Percentiles rank a stretch among this genome's conserved stretches.
Conservation (phyloP, 2,329 filamentous ascomycete genomes). For the Fusarium sp. region DNA sequence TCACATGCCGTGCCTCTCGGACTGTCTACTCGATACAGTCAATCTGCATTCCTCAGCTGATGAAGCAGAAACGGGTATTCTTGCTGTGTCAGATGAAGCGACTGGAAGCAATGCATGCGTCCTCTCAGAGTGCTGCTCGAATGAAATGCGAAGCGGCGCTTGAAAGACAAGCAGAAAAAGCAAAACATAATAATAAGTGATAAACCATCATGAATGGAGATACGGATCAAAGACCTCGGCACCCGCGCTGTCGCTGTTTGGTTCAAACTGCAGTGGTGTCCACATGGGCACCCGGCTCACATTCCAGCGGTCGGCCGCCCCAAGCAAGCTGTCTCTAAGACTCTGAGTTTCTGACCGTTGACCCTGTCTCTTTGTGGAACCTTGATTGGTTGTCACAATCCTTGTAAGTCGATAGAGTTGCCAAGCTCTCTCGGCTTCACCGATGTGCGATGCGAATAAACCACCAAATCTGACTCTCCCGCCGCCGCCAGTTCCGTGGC, state of each 20-base stretch:
- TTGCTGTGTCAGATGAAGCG: constrained; percentile 10
- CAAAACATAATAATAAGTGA: constrained; percentile 12
- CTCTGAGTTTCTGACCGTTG: constrained; percentile 19
- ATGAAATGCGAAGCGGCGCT: constrained; percentile 10
- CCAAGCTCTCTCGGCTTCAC: constrained; percentile 41
- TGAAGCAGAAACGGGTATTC: constrained; percentile 12
- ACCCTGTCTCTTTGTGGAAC: constrained; percentile 1
- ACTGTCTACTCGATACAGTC: not conserved
- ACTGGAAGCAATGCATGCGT: constrained; percentile 1
- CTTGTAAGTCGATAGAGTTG: constrained; percentile 38
- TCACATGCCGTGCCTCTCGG: constrained; percentile 9
- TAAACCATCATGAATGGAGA: constrained; percentile 4
- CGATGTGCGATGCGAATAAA: constrained; percentile 41
- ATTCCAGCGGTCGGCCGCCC: constrained; percentile 41
- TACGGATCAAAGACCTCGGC: constrained; percentile 14
- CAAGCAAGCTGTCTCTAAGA: constrained; percentile 17
- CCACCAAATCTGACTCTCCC: constrained; percentile 31
- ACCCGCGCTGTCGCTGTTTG: constrained; percentile 9
- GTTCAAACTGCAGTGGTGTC: constrained; percentile 12
- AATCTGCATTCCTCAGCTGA: constrained; percentile 24
- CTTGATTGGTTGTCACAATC: constrained; percentile 27
- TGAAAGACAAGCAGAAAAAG: constrained; percentile 20
- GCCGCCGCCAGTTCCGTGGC: constrained; percentile 28
- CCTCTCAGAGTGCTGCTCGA: constrained; percentile 7
- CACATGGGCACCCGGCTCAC: constrained; percentile 22